Conservation (phyloP, 768 basidiomycete genomes). For the Galerina marginata region DNA sequence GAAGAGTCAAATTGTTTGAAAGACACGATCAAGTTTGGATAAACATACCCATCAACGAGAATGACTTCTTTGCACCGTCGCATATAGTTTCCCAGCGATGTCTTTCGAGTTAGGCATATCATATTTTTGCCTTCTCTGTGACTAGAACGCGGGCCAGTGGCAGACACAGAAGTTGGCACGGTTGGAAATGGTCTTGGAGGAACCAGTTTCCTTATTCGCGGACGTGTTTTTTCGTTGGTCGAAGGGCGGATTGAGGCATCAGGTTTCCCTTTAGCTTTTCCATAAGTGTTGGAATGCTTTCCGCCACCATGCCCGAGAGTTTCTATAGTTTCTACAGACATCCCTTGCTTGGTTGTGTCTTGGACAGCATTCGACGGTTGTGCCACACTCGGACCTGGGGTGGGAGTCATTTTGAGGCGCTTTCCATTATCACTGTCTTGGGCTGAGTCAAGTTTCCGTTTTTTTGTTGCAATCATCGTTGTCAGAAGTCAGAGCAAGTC, state of each 20-base stretch:
- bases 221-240: constrained; percentile 2
- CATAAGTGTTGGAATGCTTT: background rate
- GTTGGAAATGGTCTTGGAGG: constrained; percentile 80
- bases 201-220: constrained; percentile 63
- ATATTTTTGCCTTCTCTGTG: constrained; percentile 83
- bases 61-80: constrained; percentile 77
- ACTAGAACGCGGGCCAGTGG: constrained; percentile 80
- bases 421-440: constrained; percentile 29
- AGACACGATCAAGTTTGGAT: constrained; percentile 1
- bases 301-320: background rate
- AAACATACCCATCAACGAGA: constrained; percentile 69
- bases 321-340: constrained; percentile 2
- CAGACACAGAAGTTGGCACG: constrained; percentile 75
- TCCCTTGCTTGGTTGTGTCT: background rate
- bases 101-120: constrained; percentile 82
- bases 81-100: constrained; percentile 73
- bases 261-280: constrained; percentile 1
- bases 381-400: constrained; percentile 5
- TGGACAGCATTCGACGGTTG: background rate
- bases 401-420: constrained; percentile 36
- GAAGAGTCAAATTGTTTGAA: background rate
- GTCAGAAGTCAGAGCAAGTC: background rate
- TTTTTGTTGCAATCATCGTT: constrained; percentile 32
- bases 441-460: constrained; percentile 43
- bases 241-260: too few relatives aligned